Evolutionary conservation across 805 yeast genomes (phyloP).

Genomic region (Ogataea parapolymorpha): DNA sequence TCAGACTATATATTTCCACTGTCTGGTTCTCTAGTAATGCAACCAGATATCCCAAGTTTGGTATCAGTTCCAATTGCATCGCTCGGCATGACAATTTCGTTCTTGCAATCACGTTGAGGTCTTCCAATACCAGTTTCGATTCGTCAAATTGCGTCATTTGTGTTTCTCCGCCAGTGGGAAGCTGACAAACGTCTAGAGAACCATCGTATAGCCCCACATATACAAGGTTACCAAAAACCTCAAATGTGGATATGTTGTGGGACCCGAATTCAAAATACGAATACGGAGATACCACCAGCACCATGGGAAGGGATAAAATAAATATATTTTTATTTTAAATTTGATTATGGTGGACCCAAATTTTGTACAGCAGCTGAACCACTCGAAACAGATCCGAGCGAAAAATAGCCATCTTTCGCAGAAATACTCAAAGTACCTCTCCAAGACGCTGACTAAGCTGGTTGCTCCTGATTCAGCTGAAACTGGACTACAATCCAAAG

Average conservation of each 20-base stretch:
- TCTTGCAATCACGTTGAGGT: constrained; percentile 17
- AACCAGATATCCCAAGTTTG: constrained; percentile 31
- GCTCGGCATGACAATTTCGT: constrained; percentile 22
- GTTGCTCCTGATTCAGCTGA: constrained; percentile 14
- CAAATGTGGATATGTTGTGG: constrained; percentile 19
- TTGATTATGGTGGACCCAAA: constrained; percentile 22
- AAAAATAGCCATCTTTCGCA: constrained; percentile 20
- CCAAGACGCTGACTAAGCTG: constrained; percentile 20
- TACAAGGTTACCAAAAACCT: constrained; percentile 16
- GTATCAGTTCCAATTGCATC: constrained; percentile 32
- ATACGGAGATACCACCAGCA: constrained; percentile 16
- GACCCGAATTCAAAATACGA: constrained; percentile 15
- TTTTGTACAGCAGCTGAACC: constrained; percentile 23
- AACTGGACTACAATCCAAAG: constrained; percentile 23
- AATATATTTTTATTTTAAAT: not conserved
- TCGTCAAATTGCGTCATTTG: not conserved
- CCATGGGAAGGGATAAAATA: constrained; percentile 12
- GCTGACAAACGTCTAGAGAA: constrained; percentile 18
- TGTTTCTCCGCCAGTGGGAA: constrained; percentile 10
- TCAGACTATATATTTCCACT: constrained; percentile 32
- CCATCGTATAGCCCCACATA: constrained; percentile 24
- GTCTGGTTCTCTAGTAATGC: constrained; percentile 28
- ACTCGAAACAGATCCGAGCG: constrained; percentile 21
- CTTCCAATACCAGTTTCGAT: constrained; percentile 13
- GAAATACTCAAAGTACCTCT: constrained; percentile 22